phyloP scores from a whole-genome alignment of 257 asterid genomes.

The Solanum paucissectum region DNA sequence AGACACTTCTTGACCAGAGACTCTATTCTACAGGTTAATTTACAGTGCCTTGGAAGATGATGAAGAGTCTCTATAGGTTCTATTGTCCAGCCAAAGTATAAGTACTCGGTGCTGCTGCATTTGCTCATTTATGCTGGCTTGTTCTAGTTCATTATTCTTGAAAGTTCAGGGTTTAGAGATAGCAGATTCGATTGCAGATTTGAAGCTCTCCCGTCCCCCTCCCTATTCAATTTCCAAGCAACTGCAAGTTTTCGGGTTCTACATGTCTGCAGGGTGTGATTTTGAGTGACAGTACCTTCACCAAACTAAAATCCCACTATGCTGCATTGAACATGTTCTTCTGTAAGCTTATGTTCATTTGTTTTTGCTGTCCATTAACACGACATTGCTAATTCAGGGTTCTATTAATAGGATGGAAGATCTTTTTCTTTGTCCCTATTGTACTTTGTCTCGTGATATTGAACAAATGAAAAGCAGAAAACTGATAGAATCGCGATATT shows the following conservation, averaged over 20 bases:
- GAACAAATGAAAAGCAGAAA: neutral
- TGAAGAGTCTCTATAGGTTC: constrained; percentile 17
- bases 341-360: neutral
- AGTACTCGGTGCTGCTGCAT: neutral
- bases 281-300: neutral
- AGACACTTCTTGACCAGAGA: neutral
- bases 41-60: constrained; percentile 80
- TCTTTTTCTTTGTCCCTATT: neutral
- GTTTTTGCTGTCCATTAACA: neutral
- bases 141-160: neutral
- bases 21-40: constrained; percentile 48
- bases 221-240: neutral
- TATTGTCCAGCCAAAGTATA: neutral
- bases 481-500: neutral
- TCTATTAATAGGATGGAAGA: neutral
- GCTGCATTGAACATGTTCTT: neutral
- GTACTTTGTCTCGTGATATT: neutral
- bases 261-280: neutral
- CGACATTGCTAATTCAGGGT: neutral
- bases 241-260: neutral
- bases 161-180: neutral
- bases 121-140: neutral
- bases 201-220: neutral
- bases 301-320: neutral
- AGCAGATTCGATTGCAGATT: neutral